A percentile compares a stretch with the other conserved stretches of the same genome.
Conservation (phyloP, 345 rosid species). For the Eucalyptus regnans region DNA sequence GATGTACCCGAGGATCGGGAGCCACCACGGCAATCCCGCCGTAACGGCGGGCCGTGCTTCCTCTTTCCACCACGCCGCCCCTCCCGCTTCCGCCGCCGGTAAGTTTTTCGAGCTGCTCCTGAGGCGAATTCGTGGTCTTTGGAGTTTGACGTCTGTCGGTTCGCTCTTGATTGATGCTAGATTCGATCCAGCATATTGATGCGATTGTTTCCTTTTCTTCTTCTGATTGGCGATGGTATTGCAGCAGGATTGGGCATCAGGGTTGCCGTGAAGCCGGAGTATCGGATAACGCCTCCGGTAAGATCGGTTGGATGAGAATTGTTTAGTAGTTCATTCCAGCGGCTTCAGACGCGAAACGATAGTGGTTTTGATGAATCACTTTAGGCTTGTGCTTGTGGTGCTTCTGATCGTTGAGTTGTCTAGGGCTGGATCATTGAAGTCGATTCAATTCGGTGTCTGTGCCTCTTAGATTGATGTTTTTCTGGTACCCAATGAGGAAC, state of each 20-base stretch:
- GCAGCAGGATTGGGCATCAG: conserved; percentile 79
- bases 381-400: background rate
- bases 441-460: background rate
- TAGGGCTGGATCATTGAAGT: background rate
- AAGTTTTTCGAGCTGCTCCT: conserved; percentile 1
- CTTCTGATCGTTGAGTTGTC: background rate
- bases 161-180: background rate
- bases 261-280: conserved; percentile 67
- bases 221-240: background rate
- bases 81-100: conserved; percentile 35
- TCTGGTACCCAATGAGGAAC: background rate
- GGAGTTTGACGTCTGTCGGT: background rate
- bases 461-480: background rate
- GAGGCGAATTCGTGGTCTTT: background rate
- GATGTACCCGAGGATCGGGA: conserved; percentile 57
- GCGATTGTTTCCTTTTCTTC: background rate
- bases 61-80: conserved; percentile 17
- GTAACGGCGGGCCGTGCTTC: conserved; percentile 23
- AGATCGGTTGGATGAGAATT: background rate
- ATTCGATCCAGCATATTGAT: background rate
- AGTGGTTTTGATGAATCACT: background rate
- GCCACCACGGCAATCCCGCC: conserved; percentile 32
- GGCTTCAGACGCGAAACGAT: background rate
- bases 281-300: conserved; percentile 80
- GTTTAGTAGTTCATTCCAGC: background rate